Conservation (phyloP, 2,329 filamentous ascomycete genomes). For the Cladophialophora yegresii region DNA sequence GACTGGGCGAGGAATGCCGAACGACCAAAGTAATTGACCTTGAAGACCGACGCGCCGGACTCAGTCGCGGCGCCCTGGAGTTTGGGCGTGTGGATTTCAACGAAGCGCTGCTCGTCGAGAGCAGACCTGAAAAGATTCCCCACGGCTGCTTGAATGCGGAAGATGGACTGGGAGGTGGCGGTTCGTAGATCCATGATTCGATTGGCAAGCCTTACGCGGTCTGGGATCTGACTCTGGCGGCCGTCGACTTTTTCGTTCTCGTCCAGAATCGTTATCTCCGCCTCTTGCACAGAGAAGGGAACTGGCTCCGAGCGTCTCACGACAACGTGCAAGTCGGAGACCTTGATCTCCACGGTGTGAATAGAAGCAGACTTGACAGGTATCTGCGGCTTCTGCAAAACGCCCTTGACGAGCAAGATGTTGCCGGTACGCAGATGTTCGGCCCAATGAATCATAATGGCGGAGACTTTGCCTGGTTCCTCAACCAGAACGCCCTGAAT, state of each 20-base stretch:
- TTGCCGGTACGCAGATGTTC: slow-evolving; percentile 78
- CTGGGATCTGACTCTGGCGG: slow-evolving; percentile 63
- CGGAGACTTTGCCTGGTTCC: slow-evolving; percentile 62
- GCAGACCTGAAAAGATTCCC: slow-evolving; percentile 76
- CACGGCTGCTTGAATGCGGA: slow-evolving; percentile 80
- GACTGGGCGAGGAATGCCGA: slow-evolving; percentile 87
- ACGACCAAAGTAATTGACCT: slow-evolving; percentile 86
- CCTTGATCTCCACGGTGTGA: slow-evolving; percentile 72
- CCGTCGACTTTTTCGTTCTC: slow-evolving; percentile 60
- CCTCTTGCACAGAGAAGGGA: slow-evolving; percentile 70
- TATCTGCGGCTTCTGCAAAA: slow-evolving; percentile 71
- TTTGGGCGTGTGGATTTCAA: slow-evolving; percentile 93
- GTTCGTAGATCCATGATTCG: slow-evolving; percentile 83
- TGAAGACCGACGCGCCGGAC: slow-evolving; percentile 87
- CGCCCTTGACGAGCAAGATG: slow-evolving; percentile 74
- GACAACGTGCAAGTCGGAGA: slow-evolving; percentile 66
- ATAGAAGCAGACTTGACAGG: slow-evolving; percentile 74
- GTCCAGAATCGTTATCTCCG: slow-evolving; percentile 60
- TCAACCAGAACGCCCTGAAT: slow-evolving; percentile 78
- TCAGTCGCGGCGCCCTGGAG: slow-evolving; percentile 86
- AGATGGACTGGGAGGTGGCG: slow-evolving; percentile 82
- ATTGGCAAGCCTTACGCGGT: slow-evolving; percentile 73
- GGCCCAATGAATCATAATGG: slow-evolving; percentile 82
- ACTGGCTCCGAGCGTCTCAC: slow-evolving; percentile 62
- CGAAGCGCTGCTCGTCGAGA: slow-evolving; percentile 74